phyloP scores from a whole-genome alignment of 129 eudicot species.

The Erigeron canadensis region DNA sequence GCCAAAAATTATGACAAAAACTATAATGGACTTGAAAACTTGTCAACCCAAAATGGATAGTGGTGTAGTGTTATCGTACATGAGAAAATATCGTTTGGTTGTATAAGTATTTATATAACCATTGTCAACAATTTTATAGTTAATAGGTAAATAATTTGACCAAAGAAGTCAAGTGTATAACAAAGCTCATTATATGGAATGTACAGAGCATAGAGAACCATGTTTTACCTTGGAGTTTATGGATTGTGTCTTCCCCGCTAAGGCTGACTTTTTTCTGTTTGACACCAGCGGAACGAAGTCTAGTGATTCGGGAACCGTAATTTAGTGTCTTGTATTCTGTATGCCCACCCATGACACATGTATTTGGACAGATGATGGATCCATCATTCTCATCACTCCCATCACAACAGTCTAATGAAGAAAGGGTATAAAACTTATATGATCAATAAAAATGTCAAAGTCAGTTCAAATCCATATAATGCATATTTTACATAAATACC shows the following conservation, averaged over 20 bases:
- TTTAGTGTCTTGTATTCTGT: conserved; percentile 41
- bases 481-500: neutral
- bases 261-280: conserved; percentile 31
- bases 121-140: neutral
- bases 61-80: neutral
- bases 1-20: neutral
- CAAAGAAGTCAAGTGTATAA: conserved; percentile 3
- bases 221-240: conserved; percentile 56
- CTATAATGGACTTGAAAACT: neutral
- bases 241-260: conserved; percentile 41
- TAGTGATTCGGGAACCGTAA: conserved; percentile 32
- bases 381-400: conserved; percentile 98
- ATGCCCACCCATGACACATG: conserved; percentile 93
- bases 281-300: conserved; percentile 30
- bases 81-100: neutral
- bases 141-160: neutral
- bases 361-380: conserved; percentile 58
- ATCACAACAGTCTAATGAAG: conserved; percentile 81
- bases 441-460: neutral
- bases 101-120: neutral
- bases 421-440: neutral
- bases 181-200: neutral
- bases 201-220: neutral
- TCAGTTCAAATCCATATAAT: neutral
- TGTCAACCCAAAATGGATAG: neutral